A percentile compares a stretch with the other conserved stretches of the same genome.
Evolutionary conservation across 768 basidiomycete genomes (phyloP).

Genomic region (Amanita subjunquillea): DNA sequence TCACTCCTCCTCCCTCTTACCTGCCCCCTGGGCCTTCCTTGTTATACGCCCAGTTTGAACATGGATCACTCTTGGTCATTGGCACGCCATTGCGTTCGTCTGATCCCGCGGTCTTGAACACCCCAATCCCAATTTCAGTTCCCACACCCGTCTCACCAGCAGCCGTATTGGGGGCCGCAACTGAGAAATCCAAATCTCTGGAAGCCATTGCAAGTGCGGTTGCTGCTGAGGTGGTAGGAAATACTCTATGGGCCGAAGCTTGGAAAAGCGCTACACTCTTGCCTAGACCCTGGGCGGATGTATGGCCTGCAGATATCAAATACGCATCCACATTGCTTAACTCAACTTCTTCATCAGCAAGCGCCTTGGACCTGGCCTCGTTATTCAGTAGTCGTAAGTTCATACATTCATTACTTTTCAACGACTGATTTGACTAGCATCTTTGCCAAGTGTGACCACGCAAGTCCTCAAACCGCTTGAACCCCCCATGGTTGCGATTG

Average conservation of each 20-base stretch:
- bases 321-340: conserved; percentile 32
- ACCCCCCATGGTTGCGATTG: conserved; percentile 52
- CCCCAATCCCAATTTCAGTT: conserved; percentile 33
- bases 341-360: conserved; percentile 24
- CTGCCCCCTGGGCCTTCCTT: conserved; percentile 63
- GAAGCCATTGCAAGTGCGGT: conserved; percentile 58
- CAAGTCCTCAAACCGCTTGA: conserved; percentile 24
- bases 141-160: conserved; percentile 85
- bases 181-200: conserved; percentile 56
- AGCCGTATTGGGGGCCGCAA: conserved; percentile 49
- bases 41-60: conserved; percentile 59
- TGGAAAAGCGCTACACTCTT: conserved; percentile 39
- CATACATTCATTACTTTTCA: not conserved
- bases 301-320: conserved; percentile 54
- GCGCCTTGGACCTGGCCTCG: conserved; percentile 29
- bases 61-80: conserved; percentile 49
- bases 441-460: conserved; percentile 1
- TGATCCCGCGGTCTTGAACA: conserved; percentile 18
- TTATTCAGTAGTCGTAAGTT: conserved; percentile 32
- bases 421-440: not conserved
- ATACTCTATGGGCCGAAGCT: conserved; percentile 54
- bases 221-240: conserved; percentile 66
- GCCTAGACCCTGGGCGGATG: conserved; percentile 18
- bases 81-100: conserved; percentile 47
- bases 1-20: conserved; percentile 63